Evolutionary conservation across 352 stramenopile genomes (phyloP), one percentile per base, ranked within the genome.

Genomic region (Phytopythium mirpurense): DNA sequence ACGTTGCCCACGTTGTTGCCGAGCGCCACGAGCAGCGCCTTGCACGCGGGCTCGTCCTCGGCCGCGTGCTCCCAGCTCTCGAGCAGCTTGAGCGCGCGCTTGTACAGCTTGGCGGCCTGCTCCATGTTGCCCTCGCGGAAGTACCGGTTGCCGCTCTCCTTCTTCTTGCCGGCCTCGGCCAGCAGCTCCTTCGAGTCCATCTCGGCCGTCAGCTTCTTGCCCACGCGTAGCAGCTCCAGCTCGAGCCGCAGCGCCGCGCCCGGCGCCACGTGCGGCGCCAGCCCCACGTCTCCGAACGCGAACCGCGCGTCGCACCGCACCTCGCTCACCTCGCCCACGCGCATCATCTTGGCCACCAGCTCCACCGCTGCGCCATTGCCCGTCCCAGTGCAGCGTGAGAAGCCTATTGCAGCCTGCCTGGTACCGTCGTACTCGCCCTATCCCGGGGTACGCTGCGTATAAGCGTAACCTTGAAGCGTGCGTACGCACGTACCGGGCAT

Each of bases 1-100:
- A 93, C 83, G 44, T 93, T 93, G 41, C 65, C 83, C 16, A 93
- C 79, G 54, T 93, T 93, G 65, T 93, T 93, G 29, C 79, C 83
- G 14, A 93, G 57, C 23, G 79, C 79, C 27, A 90, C 64, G 15
- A 93, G 68, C 58, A 93, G 66, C 42, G 83, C 71, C 51, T 90
- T 89, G 67, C 83, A 93, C 57, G 74, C 59, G 19, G 50, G 38
- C n/a, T 60, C 56, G 45, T 78, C 68, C 36, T 80, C 69, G 0
- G 85, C 74, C 19, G 61, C 70, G 51, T 75, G 74, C 43, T 93
- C 75, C 75, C 78, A 90, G 47, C 66, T 74, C 51, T 90, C 83
- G 37, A 93, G 62, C 40, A 93, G 68, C 65, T 90, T 90, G 35
- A 93, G 73, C 49, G 83, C 79, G 37, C 75, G 71, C 63, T 93